A percentile compares a stretch with the other conserved stretches of the same genome.
Evolutionary conservation across 169 alveolate genomes (phyloP).

Genomic region (Eimeria necatrix): DNA sequence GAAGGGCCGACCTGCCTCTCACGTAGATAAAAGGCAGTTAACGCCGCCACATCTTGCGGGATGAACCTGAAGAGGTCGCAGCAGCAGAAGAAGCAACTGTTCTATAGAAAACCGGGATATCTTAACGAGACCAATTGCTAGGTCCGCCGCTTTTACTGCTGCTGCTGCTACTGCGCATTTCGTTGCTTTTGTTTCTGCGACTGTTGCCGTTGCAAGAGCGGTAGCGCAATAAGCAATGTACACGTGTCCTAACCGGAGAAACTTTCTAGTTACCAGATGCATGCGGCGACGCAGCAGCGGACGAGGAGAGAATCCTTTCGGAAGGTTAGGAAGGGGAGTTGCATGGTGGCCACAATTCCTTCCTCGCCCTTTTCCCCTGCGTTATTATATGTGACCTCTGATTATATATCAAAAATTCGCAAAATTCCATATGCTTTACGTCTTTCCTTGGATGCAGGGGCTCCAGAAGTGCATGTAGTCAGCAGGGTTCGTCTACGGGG

Average conservation of each 20-base stretch:
- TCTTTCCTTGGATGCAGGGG: too few species aligned
- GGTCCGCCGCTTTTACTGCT: neutral
- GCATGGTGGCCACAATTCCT: neutral
- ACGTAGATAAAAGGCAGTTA: too few species aligned
- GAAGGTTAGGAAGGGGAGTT: conserved; percentile 31
- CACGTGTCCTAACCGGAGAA: neutral
- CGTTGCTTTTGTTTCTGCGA: neutral
- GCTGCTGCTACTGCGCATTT: neutral
- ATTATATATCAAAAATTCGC: too few species aligned
- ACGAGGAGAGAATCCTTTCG: conserved; percentile 64
- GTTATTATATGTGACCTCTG: too few species aligned
- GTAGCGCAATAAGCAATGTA: neutral
- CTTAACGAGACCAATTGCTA: too few species aligned
- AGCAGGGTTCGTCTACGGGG: too few species aligned
- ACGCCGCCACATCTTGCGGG: neutral
- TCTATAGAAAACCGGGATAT: too few species aligned
- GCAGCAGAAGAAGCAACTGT: neutral
- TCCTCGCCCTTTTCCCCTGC: neutral
- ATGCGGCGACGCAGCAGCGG: conserved; percentile 67
- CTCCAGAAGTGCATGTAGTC: too few species aligned
- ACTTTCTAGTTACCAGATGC: conserved; percentile 41
- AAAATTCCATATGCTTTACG: too few species aligned
- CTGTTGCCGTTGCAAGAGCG: neutral
- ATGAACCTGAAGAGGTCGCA: neutral
- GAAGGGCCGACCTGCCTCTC: too few species aligned